phyloP scores from a whole-genome alignment of 2,329 filamentous ascomycete species.

The Aphanocladium album region DNA sequence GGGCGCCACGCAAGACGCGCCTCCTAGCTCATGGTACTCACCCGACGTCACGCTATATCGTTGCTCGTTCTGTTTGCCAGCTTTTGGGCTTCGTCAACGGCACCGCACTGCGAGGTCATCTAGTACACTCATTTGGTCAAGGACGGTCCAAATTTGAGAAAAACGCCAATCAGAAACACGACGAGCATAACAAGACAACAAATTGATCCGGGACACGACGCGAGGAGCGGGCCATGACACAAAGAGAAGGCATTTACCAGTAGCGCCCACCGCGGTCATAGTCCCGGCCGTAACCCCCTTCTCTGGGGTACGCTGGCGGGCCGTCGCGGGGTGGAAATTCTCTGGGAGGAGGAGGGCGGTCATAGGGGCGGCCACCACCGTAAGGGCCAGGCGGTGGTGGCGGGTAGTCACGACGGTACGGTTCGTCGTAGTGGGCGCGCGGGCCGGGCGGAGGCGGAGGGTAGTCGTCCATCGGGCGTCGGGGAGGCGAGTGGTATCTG shows the following conservation, averaged over 20 bases:
- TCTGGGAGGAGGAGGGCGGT: slow-evolving; percentile 48
- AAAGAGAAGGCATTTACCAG: slow-evolving; percentile 36
- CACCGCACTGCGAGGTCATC: slow-evolving; percentile 20
- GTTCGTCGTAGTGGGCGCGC: slow-evolving; percentile 68
- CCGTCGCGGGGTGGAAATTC: slow-evolving; percentile 48
- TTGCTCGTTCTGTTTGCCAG: slow-evolving; percentile 8
- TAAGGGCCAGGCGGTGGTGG: slow-evolving; percentile 59
- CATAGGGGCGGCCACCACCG: slow-evolving; percentile 50
- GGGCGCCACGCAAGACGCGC: background rate
- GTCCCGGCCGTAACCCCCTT: slow-evolving; percentile 40
- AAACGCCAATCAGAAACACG: slow-evolving; percentile 10
- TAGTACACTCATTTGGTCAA: slow-evolving; percentile 31
- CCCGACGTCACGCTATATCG: background rate
- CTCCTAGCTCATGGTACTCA: slow-evolving; percentile 4
- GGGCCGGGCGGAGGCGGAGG: slow-evolving; percentile 50
- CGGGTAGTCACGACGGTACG: slow-evolving; percentile 66
- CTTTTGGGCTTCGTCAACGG: background rate
- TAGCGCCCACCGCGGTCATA: slow-evolving; percentile 48
- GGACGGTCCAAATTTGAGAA: slow-evolving; percentile 24
- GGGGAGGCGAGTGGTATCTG: slow-evolving; percentile 74
- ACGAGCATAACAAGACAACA: background rate
- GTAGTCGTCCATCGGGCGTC: slow-evolving; percentile 75
- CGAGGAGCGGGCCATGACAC: slow-evolving; percentile 3
- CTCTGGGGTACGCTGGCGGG: slow-evolving; percentile 26
- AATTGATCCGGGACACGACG: slow-evolving; percentile 4